Conservation (phyloP, 163 green algal genomes). For the Chloromonas sp. region DNA sequence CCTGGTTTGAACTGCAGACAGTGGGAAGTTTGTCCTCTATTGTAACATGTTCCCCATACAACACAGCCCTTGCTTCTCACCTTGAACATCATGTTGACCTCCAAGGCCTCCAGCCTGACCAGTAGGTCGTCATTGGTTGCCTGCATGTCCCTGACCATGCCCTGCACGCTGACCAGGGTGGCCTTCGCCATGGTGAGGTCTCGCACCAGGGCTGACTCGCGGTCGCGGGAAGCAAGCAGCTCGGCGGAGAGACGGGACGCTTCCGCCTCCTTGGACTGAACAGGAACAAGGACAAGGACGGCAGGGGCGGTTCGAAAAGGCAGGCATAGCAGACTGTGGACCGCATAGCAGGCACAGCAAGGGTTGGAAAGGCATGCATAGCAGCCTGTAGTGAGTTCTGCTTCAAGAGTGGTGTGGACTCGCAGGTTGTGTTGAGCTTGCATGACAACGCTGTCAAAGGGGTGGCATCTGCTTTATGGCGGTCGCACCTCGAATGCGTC, state of each 20-base stretch:
- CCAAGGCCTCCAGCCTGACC: not conserved
- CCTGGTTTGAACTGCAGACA: too few species aligned
- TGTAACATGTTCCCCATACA: too few species aligned
- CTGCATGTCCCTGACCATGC: constrained; percentile 12
- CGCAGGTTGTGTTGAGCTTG: too few species aligned
- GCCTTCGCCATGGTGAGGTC: constrained; percentile 3
- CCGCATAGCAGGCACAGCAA: not conserved
- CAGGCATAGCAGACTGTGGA: not conserved
- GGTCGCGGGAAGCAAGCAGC: not conserved
- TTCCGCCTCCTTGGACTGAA: constrained; percentile 9
- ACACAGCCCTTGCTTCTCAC: not conserved
- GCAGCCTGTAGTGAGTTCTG: too few species aligned
- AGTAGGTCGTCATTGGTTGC: constrained; percentile 5
- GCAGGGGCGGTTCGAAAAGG: not conserved
- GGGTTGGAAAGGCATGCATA: not conserved
- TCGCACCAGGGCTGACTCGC: not conserved
- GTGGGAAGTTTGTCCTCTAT: too few species aligned
- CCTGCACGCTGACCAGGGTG: constrained; percentile 6
- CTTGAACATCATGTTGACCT: not conserved
- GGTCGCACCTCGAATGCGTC: constrained; percentile 7
- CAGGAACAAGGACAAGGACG: not conserved
- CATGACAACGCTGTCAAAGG: too few species aligned
- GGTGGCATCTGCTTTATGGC: not conserved
- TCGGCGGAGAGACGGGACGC: not conserved
- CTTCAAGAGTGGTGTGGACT: too few species aligned